Evolutionary conservation across 1,284 basidiomycete species (phyloP).

Genomic region (Golubevia sp.): DNA sequence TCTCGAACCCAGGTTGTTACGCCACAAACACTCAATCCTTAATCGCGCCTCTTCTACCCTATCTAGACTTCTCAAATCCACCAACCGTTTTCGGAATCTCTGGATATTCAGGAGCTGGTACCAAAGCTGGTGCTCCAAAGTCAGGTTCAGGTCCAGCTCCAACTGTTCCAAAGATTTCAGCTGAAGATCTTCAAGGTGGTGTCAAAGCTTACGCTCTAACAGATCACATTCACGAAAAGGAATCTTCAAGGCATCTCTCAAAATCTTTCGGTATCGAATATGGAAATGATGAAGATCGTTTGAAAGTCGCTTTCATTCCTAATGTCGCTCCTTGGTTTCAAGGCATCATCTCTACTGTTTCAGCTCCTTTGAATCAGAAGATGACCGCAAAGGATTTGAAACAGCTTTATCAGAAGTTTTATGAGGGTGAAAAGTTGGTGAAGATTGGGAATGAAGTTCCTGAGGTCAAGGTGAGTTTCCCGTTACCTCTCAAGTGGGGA

Average conservation of each 20-base stretch:
- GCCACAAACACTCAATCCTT: slow-evolving; percentile 91
- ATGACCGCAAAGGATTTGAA: slow-evolving; percentile 75
- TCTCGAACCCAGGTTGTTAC: slow-evolving; percentile 97
- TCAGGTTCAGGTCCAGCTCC: slow-evolving; percentile 7
- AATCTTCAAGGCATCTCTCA: slow-evolving; percentile 82
- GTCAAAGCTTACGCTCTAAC: slow-evolving; percentile 86
- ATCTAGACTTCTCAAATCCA: slow-evolving; percentile 70
- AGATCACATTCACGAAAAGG: slow-evolving; percentile 98
- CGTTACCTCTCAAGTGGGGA: too few species aligned
- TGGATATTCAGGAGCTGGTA: slow-evolving; percentile 93
- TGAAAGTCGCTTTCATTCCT: slow-evolving; percentile 85
- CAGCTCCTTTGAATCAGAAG: slow-evolving; percentile 74
- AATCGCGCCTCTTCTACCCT: slow-evolving; percentile 81
- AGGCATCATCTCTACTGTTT: slow-evolving; percentile 86
- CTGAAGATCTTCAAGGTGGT: slow-evolving; percentile 76
- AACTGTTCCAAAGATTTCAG: slow-evolving; percentile 79
- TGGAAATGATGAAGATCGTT: slow-evolving; percentile 19
- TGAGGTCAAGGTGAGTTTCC: slow-evolving; percentile 66
- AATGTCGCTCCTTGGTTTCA: slow-evolving; percentile 92
- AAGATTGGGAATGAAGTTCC: slow-evolving; percentile 74
- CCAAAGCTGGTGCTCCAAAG: slow-evolving; percentile 69
- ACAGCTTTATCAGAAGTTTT: slow-evolving; percentile 78
- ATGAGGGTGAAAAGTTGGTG: slow-evolving; percentile 76
- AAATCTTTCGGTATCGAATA: slow-evolving; percentile 62
- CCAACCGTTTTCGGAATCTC: slow-evolving; percentile 92